Evolutionary conservation across 768 basidiomycete species (phyloP).

Genomic region (Boletus subcaerulescens): DNA sequence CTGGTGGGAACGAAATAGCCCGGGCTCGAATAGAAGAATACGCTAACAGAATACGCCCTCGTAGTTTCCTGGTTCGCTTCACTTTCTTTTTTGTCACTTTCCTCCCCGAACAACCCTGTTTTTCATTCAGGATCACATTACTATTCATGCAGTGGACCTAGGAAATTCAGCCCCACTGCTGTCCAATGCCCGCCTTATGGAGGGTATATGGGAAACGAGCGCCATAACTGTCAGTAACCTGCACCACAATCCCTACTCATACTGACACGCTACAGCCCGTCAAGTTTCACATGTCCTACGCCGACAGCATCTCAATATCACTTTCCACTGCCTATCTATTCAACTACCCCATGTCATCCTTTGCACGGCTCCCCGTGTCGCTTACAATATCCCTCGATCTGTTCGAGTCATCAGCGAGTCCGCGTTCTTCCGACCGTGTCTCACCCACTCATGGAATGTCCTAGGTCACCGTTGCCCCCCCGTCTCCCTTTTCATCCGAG

Average conservation of each 20-base stretch:
- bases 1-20: constrained; percentile 81
- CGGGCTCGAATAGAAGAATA: constrained; percentile 76
- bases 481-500: constrained; percentile 48
- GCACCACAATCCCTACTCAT: not conserved
- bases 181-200: constrained; percentile 59
- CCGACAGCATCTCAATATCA: constrained; percentile 79
- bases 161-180: constrained; percentile 78
- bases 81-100: not conserved
- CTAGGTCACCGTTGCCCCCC: constrained; percentile 65
- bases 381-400: constrained; percentile 74
- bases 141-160: constrained; percentile 80
- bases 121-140: constrained; percentile 69
- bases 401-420: constrained; percentile 64
- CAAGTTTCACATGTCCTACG: constrained; percentile 81
- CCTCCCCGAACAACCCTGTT: constrained; percentile 1
- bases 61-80: constrained; percentile 58
- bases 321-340: constrained; percentile 79
- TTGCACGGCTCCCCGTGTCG: constrained; percentile 79
- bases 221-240: constrained; percentile 30
- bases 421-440: not conserved
- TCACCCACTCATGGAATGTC: constrained; percentile 1
- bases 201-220: constrained; percentile 6
- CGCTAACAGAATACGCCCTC: constrained; percentile 73
- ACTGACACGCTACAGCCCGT: constrained; percentile 53
- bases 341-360: constrained; percentile 81